Base-by-base conservation (phyloP, 2,329 filamentous ascomycete species). In the Apiospora pterosperma region DNA sequence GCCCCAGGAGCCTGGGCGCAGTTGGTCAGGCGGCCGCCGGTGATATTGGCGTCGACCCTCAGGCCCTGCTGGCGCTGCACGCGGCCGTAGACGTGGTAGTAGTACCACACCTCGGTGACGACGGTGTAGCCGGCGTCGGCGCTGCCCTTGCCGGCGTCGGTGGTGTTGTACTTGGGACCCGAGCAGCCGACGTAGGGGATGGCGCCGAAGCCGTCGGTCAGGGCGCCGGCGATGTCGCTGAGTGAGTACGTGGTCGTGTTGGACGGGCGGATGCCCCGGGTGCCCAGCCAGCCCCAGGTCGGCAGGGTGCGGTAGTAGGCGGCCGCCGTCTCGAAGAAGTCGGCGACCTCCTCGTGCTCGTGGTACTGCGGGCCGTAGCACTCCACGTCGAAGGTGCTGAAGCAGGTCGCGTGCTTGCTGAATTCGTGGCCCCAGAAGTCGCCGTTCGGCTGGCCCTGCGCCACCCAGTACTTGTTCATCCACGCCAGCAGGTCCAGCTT, bases 371-470 rank as follows among this genome's bases (percentile, higher is more conserved):
- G 85, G 0, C 86, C 86, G 74, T 89, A 91, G 82, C 89, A 91
- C 36, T 85, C 82, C 6, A 81, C 76, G 71, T 90, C 86, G 72
- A 91, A 90, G 66, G 84, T 89, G 59, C 83, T 86, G 79, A 79
- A 90, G 80, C 88, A 91, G 16, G 88, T 90, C 3, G 83, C 88
- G 75, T 90, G 88, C 79, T 90, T 90, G 76, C 80, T 83, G 79
- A 88, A 90, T 73, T 90, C 88, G 78, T 90, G 88, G 42, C 76
- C 88, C 88, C 88, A 90, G 77, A 91, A 85, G 38, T 84, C 80
- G 61, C 78, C 74, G 76, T 88, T 90, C 16, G 83, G 80, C 60
- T 83, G 81, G 66, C 78, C 77, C 68, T 86, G 85, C 59, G 82
- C 82, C 68, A 89, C 81, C 89, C 88, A 91, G 81, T 82, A 83